Evolutionary conservation across 805 yeast species (phyloP), one percentile per base, ranked within the genome.

Genomic region (Candida railenensis): DNA sequence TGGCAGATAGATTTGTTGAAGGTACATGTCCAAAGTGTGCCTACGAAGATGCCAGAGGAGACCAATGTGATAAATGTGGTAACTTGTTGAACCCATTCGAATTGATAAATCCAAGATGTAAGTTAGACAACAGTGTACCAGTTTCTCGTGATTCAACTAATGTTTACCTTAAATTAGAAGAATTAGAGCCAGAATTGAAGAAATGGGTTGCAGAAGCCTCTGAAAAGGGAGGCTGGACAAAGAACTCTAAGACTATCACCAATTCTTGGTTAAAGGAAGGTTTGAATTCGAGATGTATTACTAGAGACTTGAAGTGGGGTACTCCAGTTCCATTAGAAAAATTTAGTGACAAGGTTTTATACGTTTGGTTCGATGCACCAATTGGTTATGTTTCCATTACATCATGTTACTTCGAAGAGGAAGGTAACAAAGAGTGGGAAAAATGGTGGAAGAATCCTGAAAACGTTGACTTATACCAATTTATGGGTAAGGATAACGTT

Each of bases 401-500:
- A 22, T 97, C 98, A 21, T 87, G 86, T 66, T 95, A 92, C 71
- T 71, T 72, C 57, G 63, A 69, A 51, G 58, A 59, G 39, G 66
- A 77, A 37, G 71, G 72, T 39, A 43, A 55, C 11, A 63, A 61
- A 4, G 78, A 77, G 44, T 92, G 98, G 98, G 71, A 78, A 58
- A 63, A 81, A 56, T 92, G 99, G 99, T 94, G 99, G 99, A 82
- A 81, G 58, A 76, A 87, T 61, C 96, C 96, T n/a, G 89, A 90
- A 45, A 66, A 90, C 51, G 97, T 94, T 52, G 71, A 87, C 54
- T 74, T 94, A 55, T 89, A 88, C 66, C 99, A 94, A 74, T 94
- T 94, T 67, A 94, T 94, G 99, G 99, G 99, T 69, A 94, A 94
- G 67, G 99, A 94, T 69, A 94, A 94, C 63, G 97, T 91, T 59